Percentiles rank a stretch among this genome's conserved stretches.
Evolutionary conservation across 352 stramenopile species (phyloP).

Genomic region (Globisporangium ultimum): DNA sequence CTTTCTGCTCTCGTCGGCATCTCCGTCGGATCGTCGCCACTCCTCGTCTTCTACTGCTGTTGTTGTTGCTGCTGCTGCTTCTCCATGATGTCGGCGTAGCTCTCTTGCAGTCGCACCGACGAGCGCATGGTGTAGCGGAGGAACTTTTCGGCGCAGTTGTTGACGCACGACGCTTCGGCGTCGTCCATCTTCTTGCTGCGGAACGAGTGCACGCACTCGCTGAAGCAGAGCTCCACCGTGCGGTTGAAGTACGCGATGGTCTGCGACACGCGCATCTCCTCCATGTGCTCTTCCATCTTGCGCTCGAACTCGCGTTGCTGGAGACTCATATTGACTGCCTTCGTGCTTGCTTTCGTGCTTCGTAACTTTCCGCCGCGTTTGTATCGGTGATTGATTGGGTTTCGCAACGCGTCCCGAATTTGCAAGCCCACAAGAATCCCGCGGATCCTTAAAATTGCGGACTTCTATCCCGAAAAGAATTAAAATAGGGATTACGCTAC

Average conservation of each 20-base stretch:
- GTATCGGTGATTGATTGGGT: constrained; percentile 10
- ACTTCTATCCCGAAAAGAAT: not conserved
- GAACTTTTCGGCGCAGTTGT: constrained; percentile 89
- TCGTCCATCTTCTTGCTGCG: constrained; percentile 90
- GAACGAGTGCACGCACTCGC: constrained; percentile 88
- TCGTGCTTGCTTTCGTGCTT: not conserved
- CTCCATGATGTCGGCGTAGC: constrained; percentile 86
- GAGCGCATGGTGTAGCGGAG: constrained; percentile 90
- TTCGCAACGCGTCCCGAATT: constrained; percentile 14
- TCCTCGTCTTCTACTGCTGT: constrained; percentile 33
- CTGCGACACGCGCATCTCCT: constrained; percentile 90
- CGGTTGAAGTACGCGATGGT: constrained; percentile 88
- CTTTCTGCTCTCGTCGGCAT: no score
- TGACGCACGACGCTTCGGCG: constrained; percentile 87
- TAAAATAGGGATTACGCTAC: not conserved
- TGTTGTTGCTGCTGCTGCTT: constrained; percentile 69
- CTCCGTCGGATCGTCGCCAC: not conserved
- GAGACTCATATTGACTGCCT: constrained; percentile 36
- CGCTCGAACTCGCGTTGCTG: constrained; percentile 81
- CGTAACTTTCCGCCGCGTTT: not conserved
- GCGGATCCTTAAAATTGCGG: no score
- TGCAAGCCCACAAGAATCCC: no score
- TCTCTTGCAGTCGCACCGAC: constrained; percentile 85
- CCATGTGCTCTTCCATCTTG: constrained; percentile 90
- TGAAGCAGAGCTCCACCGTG: constrained; percentile 88